These are phyloP conservation scores for Neodidymelliopsis sp. DNA, from an alignment of 2,329 filamentous ascomycete genomes.

Conservation along the genomic window DNA sequence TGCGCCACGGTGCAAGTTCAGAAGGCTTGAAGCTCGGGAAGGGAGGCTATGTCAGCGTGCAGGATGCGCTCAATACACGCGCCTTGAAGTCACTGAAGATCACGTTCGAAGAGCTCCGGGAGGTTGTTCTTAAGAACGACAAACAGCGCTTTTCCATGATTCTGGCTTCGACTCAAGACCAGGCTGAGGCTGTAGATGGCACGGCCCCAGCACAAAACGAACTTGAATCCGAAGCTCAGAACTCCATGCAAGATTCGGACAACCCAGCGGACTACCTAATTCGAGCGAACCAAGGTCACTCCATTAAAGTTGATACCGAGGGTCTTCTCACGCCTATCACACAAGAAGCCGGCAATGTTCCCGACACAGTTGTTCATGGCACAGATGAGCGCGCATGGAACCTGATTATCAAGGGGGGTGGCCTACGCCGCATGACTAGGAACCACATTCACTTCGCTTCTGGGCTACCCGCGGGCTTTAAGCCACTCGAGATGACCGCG, in stretches of 20 bases:
- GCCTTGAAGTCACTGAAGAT: constrained; percentile 73
- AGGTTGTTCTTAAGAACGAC: constrained; percentile 76
- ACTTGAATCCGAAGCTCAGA: constrained; percentile 19
- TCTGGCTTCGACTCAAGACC: constrained; percentile 49
- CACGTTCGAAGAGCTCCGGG: constrained; percentile 76
- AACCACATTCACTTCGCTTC: constrained; percentile 92
- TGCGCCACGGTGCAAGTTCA: constrained; percentile 68
- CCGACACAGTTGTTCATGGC: constrained; percentile 79
- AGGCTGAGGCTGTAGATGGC: constrained; percentile 8
- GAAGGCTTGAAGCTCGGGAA: constrained; percentile 66
- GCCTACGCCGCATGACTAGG: constrained; percentile 79
- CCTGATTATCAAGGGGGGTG: constrained; percentile 76
- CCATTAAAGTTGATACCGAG: constrained; percentile 76
- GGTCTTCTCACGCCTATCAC: constrained; percentile 73
- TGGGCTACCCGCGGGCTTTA: constrained; percentile 66
- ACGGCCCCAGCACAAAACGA: constrained; percentile 14
- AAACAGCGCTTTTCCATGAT: constrained; percentile 92
- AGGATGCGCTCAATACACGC: constrained; percentile 65
- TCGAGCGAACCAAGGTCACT: constrained; percentile 95
- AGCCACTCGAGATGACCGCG: constrained; percentile 15
- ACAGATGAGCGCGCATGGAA: constrained; percentile 86
- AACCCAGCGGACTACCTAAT: constrained; percentile 79
- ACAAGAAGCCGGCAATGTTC: constrained; percentile 62
- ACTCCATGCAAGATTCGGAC: constrained; percentile 29
- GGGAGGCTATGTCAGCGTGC: constrained; percentile 67